These are phyloP conservation scores for Iberis pinnata DNA, from an alignment of 345 rosid genomes.

Conservation along the genomic window DNA sequence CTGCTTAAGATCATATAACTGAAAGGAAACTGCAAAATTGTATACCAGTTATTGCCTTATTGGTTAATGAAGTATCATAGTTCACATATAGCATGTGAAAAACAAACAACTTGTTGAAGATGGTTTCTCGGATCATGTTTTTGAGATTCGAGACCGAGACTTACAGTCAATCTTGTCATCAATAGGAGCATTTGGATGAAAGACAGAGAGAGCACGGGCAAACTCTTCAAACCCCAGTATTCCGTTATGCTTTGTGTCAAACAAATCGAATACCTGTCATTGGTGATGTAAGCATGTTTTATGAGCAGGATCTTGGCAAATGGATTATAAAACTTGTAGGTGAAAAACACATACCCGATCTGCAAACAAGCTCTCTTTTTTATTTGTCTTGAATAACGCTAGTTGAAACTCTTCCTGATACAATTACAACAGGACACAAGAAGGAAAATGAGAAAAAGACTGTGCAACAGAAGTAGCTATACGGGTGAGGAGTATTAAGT, in stretches of 20 bases:
- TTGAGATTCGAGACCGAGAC: conserved; percentile 21
- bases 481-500: neutral
- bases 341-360: conserved; percentile 40
- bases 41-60: neutral
- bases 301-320: conserved; percentile 1
- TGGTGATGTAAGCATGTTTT: neutral
- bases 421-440: neutral
- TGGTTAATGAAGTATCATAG: neutral
- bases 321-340: neutral
- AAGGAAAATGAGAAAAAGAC: neutral
- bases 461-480: conserved; percentile 7
- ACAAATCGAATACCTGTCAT: conserved; percentile 77
- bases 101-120: neutral
- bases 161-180: conserved; percentile 80
- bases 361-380: conserved; percentile 67
- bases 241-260: conserved; percentile 83
- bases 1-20: conserved; percentile 79
- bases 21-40: conserved; percentile 70
- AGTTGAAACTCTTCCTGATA: conserved; percentile 67
- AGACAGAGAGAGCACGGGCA: conserved; percentile 77
- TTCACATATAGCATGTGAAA: neutral
- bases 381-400: conserved; percentile 61
- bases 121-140: neutral
- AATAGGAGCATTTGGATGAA: conserved; percentile 80
- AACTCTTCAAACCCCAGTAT: conserved; percentile 82